Evolutionary conservation across 441 rosid species (phyloP).

Genomic region (Sinapis alba): DNA sequence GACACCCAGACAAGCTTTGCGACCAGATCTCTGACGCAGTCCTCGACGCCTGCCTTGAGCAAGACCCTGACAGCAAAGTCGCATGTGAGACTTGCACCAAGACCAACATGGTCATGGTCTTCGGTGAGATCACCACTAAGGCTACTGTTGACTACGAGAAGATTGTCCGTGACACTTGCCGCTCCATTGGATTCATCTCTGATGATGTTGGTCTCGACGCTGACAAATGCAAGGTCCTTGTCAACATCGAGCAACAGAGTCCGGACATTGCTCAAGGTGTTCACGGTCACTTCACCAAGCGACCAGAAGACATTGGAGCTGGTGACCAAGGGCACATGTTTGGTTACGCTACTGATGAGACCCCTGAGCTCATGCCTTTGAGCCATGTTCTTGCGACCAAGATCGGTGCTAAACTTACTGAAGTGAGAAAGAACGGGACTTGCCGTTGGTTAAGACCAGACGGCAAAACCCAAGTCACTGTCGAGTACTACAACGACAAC

Average conservation of each 20-base stretch:
- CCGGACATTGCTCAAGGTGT: constrained; percentile 76
- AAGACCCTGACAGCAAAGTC: constrained; percentile 72
- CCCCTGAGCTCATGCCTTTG: constrained; percentile 67
- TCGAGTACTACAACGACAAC: constrained; percentile 64
- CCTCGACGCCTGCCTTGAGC: constrained; percentile 66
- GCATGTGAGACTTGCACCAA: constrained; percentile 73
- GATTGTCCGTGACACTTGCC: constrained; percentile 73
- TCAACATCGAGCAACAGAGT: constrained; percentile 73
- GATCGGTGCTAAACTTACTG: constrained; percentile 56
- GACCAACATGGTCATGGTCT: constrained; percentile 75
- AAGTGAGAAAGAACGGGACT: constrained; percentile 65
- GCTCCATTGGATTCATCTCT: constrained; percentile 57
- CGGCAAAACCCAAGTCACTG: constrained; percentile 72
- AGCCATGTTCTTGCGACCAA: constrained; percentile 59
- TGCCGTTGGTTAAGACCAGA: constrained; percentile 72
- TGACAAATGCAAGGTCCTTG: constrained; percentile 65
- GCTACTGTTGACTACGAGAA: constrained; percentile 61
- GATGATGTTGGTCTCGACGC: constrained; percentile 70
- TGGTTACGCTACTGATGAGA: constrained; percentile 69
- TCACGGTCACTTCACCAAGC: constrained; percentile 63
- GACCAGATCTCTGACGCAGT: constrained; percentile 69
- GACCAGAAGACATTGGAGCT: constrained; percentile 70
- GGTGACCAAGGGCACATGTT: constrained; percentile 78
- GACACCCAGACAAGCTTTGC: constrained; percentile 76
- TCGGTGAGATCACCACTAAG: constrained; percentile 70